These are phyloP conservation scores for Themeda triandra DNA, from an alignment of 176 grass and related monocot genomes.

Conservation along the genomic window DNA sequence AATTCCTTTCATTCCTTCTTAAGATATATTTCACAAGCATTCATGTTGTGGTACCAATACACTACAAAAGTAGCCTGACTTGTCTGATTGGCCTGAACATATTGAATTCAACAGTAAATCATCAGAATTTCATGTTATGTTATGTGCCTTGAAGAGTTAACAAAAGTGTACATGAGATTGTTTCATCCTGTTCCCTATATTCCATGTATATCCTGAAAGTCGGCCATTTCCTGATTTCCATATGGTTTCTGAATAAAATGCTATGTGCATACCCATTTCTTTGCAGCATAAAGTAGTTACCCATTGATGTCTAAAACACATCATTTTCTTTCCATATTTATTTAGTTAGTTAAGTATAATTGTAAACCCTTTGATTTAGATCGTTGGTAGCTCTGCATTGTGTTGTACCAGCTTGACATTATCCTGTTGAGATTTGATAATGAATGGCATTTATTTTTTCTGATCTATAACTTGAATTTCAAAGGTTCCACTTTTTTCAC, in stretches of 20 bases:
- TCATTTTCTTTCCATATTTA: not conserved
- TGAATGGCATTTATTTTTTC: not conserved
- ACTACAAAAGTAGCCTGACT: not conserved
- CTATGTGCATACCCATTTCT: slow-evolving; percentile 17
- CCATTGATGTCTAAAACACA: not conserved
- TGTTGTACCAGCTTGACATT: slow-evolving; percentile 8
- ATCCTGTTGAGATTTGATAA: not conserved
- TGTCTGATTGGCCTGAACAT: not conserved
- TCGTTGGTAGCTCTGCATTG: not conserved
- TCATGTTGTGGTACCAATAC: not conserved
- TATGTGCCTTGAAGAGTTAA: not conserved
- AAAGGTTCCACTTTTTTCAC: slow-evolving; percentile 7
- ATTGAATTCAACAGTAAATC: not conserved
- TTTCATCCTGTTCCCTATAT: not conserved
- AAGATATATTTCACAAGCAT: not conserved
- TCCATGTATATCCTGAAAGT: not conserved
- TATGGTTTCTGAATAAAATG: slow-evolving; percentile 10
- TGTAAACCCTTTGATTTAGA: slow-evolving; percentile 1
- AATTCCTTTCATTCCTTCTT: not conserved
- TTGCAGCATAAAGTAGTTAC: slow-evolving; percentile 7
- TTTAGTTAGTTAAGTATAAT: not conserved
- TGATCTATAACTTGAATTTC: slow-evolving; percentile 13
- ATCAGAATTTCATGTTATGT: not conserved
- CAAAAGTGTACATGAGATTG: not conserved
- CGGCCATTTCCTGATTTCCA: not conserved